Percentiles rank a stretch among this genome's conserved stretches.
These are phyloP conservation scores for Claviceps sp. DNA, from an alignment of 2,329 filamentous ascomycete species.

Conservation along the genomic window DNA sequence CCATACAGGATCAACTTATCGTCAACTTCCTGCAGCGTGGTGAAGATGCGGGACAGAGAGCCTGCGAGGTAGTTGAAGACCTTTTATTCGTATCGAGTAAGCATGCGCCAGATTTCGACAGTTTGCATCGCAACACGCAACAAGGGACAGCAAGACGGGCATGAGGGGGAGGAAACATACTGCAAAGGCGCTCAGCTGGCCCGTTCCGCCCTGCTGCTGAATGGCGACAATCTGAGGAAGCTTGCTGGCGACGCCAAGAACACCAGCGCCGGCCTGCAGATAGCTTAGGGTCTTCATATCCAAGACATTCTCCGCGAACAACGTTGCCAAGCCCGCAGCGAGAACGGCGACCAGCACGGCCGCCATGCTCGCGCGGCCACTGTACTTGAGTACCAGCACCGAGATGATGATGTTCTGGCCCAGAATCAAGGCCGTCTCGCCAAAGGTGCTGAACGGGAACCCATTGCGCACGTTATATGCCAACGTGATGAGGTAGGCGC, in stretches of 20 bases:
- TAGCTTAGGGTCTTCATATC: constrained; percentile 55
- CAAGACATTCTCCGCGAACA: constrained; percentile 56
- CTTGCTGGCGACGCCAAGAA: constrained; percentile 79
- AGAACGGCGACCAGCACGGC: constrained; percentile 69
- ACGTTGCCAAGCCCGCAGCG: constrained; percentile 51
- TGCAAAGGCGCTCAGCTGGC: constrained; percentile 91
- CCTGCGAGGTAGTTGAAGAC: constrained; percentile 97
- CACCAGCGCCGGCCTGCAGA: constrained; percentile 73
- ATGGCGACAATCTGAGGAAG: constrained; percentile 85
- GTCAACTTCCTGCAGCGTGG: constrained; percentile 91
- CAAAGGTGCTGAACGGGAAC: constrained; percentile 93
- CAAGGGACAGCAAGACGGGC: too few relatives aligned
- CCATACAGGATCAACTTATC: constrained; percentile 94
- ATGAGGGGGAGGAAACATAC: constrained; percentile 38
- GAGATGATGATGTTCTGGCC: constrained; percentile 87
- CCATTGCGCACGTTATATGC: constrained; percentile 85
- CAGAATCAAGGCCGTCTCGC: constrained; percentile 85
- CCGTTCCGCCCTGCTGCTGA: constrained; percentile 73
- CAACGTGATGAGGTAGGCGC: constrained; percentile 74
- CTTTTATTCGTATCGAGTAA: constrained; percentile 29
- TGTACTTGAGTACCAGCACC: constrained; percentile 74
- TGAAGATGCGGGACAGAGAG: constrained; percentile 90
- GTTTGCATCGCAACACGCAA: too few relatives aligned
- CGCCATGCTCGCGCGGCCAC: constrained; percentile 52
- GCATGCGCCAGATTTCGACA: too few relatives aligned